Evolutionary conservation across 345 rosid genomes (phyloP).

Genomic region (Eucalyptus tenuipes): DNA sequence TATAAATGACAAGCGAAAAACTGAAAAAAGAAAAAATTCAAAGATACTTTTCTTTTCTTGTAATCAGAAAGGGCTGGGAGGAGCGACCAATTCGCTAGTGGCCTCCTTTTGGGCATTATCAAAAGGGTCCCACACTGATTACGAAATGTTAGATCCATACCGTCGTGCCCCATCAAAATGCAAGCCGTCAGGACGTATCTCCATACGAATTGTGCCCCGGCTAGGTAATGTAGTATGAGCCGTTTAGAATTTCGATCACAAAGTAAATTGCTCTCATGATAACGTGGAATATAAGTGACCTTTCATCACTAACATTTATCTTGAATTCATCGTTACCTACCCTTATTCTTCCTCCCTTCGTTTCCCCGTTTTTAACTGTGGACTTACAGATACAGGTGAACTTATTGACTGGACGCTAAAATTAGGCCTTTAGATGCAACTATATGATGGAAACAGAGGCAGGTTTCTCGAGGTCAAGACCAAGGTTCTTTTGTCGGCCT

Average conservation of each 20-base stretch:
- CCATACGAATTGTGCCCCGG: background rate
- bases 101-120: background rate
- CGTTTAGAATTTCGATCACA: background rate
- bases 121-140: background rate
- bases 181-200: background rate
- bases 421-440: background rate
- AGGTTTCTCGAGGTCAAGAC: background rate
- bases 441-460: background rate
- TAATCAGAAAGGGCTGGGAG: background rate
- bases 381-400: background rate
- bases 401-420: background rate
- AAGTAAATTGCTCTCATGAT: background rate
- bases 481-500: background rate
- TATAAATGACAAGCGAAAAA: background rate
- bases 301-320: background rate
- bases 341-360: background rate
- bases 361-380: background rate
- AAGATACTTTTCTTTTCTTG: background rate
- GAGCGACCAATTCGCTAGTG: rapidly evolving
- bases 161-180: background rate
- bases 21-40: background rate
- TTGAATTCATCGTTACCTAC: background rate
- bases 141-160: no score
- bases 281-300: rapidly evolving
- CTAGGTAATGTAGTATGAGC: background rate